Base-by-base conservation (phyloP, 805 yeast species). In the Starmerella asiatica region DNA sequence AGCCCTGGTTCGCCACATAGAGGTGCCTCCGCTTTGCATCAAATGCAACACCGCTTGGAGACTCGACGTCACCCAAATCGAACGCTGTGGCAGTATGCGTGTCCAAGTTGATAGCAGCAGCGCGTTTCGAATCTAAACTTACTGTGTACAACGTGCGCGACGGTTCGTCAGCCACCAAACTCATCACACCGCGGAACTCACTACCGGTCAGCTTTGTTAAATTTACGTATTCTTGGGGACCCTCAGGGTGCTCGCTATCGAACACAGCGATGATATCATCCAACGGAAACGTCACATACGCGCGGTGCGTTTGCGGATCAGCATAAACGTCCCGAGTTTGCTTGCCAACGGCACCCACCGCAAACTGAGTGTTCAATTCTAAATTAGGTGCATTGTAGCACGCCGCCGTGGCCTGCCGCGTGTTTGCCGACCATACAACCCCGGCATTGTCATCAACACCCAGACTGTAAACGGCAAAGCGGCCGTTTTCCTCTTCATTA, bases 301-400 rank as follows among this genome's bases (percentile, higher is more conserved):
- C 47, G n/a, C 15, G 8, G 12, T 29, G 34, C 27, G 30, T 20
- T 14, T 23, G 12, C 31, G 37, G 20, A 35, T 38, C 37, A 18
- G 37, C 43, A n/a, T n/a, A 18, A 20, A 44, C 31, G 26, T 44
- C 45, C 32, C 47, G 47, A 11, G 45, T 19, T 15, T 26, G 31
- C 15, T 7, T n/a, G 9, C 26, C 26, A 14, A 19, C 17, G 7
- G 21, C 8, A 36, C 29, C 21, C 11, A 3, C 14, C 5, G 39
- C 34, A 19, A 26, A 36, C 34, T 38, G 40, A 8, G 29, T 12
- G 5, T 31, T 40, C 6, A 40, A 29, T n/a, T 14, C 15, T 3
- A 38, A 30, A 37, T 36, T 33, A 15, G 8, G 15, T 15, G 19
- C 37, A 15, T 28, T 29, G 34, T 44, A 40, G 33, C 15, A 34